phyloP scores from a whole-genome alignment of 2,329 filamentous ascomycete genomes.

The Phaeomoniella chlamydospora region DNA sequence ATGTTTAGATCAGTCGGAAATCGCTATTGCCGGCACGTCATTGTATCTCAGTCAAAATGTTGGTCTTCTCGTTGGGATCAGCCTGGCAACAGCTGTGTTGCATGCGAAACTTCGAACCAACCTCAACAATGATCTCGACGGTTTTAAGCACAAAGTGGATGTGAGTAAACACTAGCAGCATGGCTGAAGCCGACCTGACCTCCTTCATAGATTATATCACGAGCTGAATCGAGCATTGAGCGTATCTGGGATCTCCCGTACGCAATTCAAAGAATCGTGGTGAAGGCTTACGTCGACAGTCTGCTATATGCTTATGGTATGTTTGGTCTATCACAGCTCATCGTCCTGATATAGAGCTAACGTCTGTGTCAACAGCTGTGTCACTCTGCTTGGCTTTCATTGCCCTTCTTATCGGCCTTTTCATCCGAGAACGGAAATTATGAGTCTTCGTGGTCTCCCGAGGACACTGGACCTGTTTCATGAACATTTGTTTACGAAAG shows the following conservation, averaged over 20 bases:
- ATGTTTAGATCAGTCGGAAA: constrained; percentile 27
- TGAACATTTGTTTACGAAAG: too few species aligned
- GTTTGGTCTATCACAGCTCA: too few species aligned
- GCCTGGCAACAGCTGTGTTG: constrained; percentile 4
- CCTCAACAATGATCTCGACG: background rate
- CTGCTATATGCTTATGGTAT: background rate
- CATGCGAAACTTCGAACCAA: constrained; percentile 2
- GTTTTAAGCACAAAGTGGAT: background rate
- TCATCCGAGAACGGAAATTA: too few species aligned
- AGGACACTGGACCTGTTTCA: too few species aligned
- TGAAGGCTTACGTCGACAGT: background rate
- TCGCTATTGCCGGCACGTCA: constrained; percentile 34
- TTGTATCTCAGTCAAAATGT: constrained; percentile 22
- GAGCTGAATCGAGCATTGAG: background rate
- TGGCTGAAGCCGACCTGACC: background rate
- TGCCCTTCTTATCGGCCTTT: too few species aligned
- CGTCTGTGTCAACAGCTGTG: too few species aligned
- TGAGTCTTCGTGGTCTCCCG: too few species aligned
- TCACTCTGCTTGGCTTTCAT: too few species aligned
- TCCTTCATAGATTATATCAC: background rate
- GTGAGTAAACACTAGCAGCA: background rate
- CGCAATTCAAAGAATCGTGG: background rate
- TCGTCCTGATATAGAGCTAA: too few species aligned
- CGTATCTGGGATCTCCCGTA: background rate
- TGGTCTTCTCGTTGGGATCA: constrained; percentile 5